These are phyloP conservation scores for Paxillus ammoniavirescens DNA, from an alignment of 768 basidiomycete genomes.

Conservation along the genomic window DNA sequence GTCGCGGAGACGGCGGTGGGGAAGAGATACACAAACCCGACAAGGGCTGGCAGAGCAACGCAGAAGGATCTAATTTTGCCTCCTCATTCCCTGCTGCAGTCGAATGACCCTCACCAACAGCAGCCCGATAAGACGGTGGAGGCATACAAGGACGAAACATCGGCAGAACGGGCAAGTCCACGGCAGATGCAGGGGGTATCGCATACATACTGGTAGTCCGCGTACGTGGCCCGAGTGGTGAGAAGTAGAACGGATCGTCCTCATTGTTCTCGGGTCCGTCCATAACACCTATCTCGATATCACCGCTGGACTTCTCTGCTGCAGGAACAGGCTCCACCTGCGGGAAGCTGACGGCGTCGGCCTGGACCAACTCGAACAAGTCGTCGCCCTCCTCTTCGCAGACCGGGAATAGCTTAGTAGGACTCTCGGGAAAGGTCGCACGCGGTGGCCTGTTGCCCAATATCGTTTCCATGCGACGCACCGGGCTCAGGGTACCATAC, in stretches of 20 bases:
- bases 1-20: constrained; percentile 7
- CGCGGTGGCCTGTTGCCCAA: constrained; percentile 16
- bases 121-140: constrained; percentile 22
- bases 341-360: constrained; percentile 22
- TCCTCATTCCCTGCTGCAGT: background rate
- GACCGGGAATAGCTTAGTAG: constrained; percentile 29
- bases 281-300: background rate
- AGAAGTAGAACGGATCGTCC: constrained; percentile 26
- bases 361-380: constrained; percentile 21
- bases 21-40: constrained; percentile 17
- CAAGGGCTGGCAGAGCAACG: constrained; percentile 28
- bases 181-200: constrained; percentile 2
- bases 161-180: constrained; percentile 13
- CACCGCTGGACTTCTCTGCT: background rate
- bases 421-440: constrained; percentile 14
- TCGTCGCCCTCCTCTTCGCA: constrained; percentile 35
- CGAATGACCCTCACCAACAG: constrained; percentile 1
- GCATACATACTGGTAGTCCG: constrained; percentile 31
- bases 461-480: constrained; percentile 12
- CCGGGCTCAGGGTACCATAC: constrained; percentile 17
- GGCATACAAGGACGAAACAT: constrained; percentile 26
- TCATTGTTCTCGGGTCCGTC: constrained; percentile 10
- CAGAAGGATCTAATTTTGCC: constrained; percentile 19
- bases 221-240: constrained; percentile 19
- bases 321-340: constrained; percentile 2